Evolutionary conservation across 805 yeast genomes (phyloP).

Genomic region (Diddensiella transvaalensis): DNA sequence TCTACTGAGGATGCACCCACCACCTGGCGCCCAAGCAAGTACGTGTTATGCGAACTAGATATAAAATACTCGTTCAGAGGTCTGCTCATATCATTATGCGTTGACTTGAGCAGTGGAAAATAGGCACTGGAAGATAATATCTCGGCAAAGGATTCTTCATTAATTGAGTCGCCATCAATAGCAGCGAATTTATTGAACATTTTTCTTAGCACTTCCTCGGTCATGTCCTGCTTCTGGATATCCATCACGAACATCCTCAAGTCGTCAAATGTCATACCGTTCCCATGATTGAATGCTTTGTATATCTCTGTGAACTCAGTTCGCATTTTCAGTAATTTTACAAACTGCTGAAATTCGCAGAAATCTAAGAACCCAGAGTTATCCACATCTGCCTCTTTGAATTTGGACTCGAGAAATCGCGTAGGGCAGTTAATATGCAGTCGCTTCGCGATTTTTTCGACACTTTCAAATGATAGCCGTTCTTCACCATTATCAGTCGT

Average conservation of each 20-base stretch:
- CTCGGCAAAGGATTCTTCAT: conserved; percentile 37
- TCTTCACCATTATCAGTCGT: conserved; percentile 26
- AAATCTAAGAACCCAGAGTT: conserved; percentile 56
- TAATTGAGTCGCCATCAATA: conserved; percentile 12
- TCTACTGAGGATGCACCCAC: conserved; percentile 87
- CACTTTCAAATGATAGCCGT: conserved; percentile 56
- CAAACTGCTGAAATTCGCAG: conserved; percentile 71
- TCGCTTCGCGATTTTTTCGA: conserved; percentile 58
- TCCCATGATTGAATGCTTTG: conserved; percentile 26
- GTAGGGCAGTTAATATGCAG: conserved; percentile 70
- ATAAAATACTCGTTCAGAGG: conserved; percentile 86
- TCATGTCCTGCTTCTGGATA: conserved; percentile 46
- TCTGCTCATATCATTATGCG: conserved; percentile 42
- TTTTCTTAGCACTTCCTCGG: conserved; percentile 31
- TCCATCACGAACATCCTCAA: conserved; percentile 45
- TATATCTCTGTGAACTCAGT: conserved; percentile 57
- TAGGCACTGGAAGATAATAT: conserved; percentile 34
- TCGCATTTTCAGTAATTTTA: conserved; percentile 60
- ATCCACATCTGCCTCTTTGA: conserved; percentile 50
- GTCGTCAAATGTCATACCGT: conserved; percentile 22
- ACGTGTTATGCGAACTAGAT: conserved; percentile 94
- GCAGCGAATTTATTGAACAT: conserved; percentile 40
- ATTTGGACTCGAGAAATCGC: conserved; percentile 46
- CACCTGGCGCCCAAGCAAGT: conserved; percentile 80
- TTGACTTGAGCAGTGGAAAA: conserved; percentile 20